phyloP scores from a whole-genome alignment of 768 basidiomycete species.

The Kwoniella botswanensis region DNA sequence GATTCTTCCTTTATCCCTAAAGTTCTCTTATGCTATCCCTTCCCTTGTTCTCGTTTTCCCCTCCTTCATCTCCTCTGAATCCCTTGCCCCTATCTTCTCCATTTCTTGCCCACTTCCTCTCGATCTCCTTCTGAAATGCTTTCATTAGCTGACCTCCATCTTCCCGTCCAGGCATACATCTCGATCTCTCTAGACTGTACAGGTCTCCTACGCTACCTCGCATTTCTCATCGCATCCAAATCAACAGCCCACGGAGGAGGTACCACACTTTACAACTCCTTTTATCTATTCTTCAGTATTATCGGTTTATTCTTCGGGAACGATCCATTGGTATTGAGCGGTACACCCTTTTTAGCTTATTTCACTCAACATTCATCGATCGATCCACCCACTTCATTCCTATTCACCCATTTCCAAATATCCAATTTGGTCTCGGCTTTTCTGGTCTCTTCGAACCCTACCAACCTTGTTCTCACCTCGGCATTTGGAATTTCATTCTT shows the following conservation, averaged over 20 bases:
- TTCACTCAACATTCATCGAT: conserved; percentile 72
- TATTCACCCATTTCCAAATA: conserved; percentile 65
- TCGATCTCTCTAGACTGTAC: conserved; percentile 88
- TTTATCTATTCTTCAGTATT: conserved; percentile 80
- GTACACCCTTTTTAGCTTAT: conserved; percentile 87
- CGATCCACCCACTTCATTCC: conserved; percentile 59
- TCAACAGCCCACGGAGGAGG: conserved; percentile 69
- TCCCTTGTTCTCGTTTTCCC: too few species aligned
- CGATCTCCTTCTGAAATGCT: too few species aligned
- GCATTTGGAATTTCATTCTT: conserved; percentile 78
- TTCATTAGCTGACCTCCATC: neutral
- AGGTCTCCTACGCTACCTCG: conserved; percentile 81
- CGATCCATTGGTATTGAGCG: conserved; percentile 90
- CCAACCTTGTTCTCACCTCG: conserved; percentile 89
- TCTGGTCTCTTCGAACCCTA: conserved; percentile 85
- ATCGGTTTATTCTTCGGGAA: conserved; percentile 85
- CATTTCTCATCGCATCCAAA: conserved; percentile 83
- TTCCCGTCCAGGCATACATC: conserved; percentile 71
- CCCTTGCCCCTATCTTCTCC: too few species aligned
- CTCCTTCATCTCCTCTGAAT: too few species aligned
- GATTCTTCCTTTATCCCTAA: too few species aligned
- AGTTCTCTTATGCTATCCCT: too few species aligned
- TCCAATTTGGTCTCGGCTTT: conserved; percentile 73
- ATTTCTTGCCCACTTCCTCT: too few species aligned
- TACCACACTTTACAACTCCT: conserved; percentile 73